A percentile compares a stretch with the other conserved stretches of the same genome.
These are phyloP conservation scores for Rhizoclosmatium globosum DNA, from an alignment of 192 early-diverging fungal genomes.

Conservation along the genomic window DNA sequence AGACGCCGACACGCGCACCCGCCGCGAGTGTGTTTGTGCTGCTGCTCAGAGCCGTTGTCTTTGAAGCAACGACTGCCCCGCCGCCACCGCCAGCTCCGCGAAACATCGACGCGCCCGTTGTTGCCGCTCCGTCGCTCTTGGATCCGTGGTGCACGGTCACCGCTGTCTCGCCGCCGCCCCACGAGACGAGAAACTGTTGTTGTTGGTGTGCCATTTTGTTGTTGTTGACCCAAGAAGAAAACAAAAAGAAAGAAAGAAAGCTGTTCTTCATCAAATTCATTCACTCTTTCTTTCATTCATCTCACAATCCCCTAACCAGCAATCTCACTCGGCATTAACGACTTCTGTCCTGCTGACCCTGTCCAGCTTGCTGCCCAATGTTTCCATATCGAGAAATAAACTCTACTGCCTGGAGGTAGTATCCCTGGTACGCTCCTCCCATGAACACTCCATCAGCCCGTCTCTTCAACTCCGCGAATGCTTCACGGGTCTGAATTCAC, in stretches of 20 bases:
- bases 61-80: not conserved
- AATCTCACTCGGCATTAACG: not conserved
- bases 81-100: not conserved
- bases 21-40: constrained; percentile 1
- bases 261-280: not conserved
- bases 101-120: not conserved
- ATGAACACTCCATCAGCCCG: constrained; percentile 34
- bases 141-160: not conserved
- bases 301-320: not conserved
- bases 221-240: not conserved
- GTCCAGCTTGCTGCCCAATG: not conserved
- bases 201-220: constrained; percentile 1
- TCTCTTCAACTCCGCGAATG: constrained; percentile 42
- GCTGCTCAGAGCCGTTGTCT: not conserved
- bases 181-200: constrained; percentile 6
- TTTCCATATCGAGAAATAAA: constrained; percentile 33
- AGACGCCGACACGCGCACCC: not conserved
- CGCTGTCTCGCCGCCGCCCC: not conserved
- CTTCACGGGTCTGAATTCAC: constrained; percentile 34
- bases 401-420: constrained; percentile 35
- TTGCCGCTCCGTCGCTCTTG: not conserved
- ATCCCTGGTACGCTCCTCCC: constrained; percentile 18
- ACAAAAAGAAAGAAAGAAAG: constrained; percentile 8
- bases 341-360: not conserved
- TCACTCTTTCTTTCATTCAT: not conserved